phyloP scores from a whole-genome alignment of 2,329 filamentous ascomycete genomes.

The Diplodia seriata region DNA sequence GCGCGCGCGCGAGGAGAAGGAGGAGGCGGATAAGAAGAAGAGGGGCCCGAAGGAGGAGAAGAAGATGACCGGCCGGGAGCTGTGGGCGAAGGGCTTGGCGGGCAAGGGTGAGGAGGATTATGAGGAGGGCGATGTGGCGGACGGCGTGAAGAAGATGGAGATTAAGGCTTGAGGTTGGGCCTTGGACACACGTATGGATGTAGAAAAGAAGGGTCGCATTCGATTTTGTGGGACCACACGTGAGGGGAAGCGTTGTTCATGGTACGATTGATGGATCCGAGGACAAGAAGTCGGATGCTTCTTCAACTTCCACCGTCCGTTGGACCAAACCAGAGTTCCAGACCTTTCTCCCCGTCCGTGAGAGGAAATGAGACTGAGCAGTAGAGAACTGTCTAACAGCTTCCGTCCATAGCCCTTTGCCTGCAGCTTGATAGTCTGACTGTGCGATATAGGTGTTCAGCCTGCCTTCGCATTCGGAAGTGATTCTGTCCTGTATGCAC shows the following conservation, averaged over 20 bases:
- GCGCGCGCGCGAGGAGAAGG: slow-evolving; percentile 69
- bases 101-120: slow-evolving; percentile 74
- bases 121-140: slow-evolving; percentile 64
- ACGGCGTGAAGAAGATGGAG: slow-evolving; percentile 46
- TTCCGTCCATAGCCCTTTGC: too few species aligned
- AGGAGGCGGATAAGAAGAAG: slow-evolving; percentile 66
- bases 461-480: too few species aligned
- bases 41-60: slow-evolving; percentile 69
- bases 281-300: neutral
- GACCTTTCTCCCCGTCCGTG: too few species aligned
- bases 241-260: neutral
- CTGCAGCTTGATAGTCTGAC: too few species aligned
- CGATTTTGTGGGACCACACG: neutral
- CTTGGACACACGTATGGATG: neutral
- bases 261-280: neutral
- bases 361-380: too few species aligned
- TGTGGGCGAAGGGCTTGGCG: slow-evolving; percentile 58
- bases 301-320: too few species aligned
- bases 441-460: too few species aligned
- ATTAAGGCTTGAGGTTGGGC: slow-evolving; percentile 55
- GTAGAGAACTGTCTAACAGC: too few species aligned
- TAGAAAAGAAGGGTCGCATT: neutral
- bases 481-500: too few species aligned
- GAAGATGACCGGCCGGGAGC: slow-evolving; percentile 70
- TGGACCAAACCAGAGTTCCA: too few species aligned